Base-by-base conservation (phyloP, 768 basidiomycete species). In the Coprinopsis sp. region DNA sequence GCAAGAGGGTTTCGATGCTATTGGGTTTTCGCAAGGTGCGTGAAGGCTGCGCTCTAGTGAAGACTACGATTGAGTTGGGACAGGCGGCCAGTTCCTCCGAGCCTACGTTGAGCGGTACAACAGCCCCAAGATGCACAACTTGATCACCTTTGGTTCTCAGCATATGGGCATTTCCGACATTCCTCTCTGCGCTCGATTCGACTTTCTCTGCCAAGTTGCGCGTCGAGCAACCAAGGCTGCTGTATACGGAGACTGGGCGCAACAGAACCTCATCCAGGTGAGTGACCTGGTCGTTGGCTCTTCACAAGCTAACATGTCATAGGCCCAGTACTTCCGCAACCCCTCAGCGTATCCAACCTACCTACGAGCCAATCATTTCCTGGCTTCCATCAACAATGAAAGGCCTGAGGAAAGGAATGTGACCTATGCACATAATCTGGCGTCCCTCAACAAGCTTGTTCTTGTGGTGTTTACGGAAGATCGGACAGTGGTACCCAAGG, bases 281-380 rank as follows among this genome's bases (percentile, higher is more conserved):
- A 28, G 64, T 51, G 23, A 23, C 12, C 22, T n/a, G n/a, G n/a
- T 24, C 43, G 10, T 8, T 41, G 3, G 7, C 37, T 29, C 19
- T 24, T 18, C 30, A 22, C 11, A 14, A 21, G 7, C 25, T 47
- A 13, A 37, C 29, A 18, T 43, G 11, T 29, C 22, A 25, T 53
- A 91, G 87, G 91, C 91, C 1, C 91, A 93, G 59, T 93, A 92
- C 58, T 93, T 73, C 65, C 82, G 91, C 19, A 90, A 93, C 64
- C 80, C 85, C 7, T 61, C 60, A 13, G 78, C 78, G 33, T 63
- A 87, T 24, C 68, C 69, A 4, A 58, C 63, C 1, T 92, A 91
- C 56, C 71, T 87, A 29, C 54, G 62, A 2, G 62, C 76, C 2
- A 86, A 81, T 60, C 69, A 67, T 38, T 93, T 91, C 66, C 71